Conservation (phyloP, 805 yeast genomes). For the Ascoidea rubescens region DNA sequence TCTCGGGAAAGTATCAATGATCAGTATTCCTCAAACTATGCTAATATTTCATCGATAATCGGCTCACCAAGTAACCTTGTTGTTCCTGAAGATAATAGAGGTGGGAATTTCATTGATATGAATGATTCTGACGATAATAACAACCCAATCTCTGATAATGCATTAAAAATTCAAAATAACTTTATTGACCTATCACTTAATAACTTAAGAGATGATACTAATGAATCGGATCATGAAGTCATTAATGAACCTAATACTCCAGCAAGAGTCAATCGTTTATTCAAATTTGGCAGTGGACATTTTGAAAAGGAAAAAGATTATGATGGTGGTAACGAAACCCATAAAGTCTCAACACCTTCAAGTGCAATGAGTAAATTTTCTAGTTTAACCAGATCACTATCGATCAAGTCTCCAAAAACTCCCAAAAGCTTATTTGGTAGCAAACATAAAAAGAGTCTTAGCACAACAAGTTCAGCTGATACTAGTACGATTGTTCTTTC, state of each 20-base stretch:
- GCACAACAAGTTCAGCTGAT: no score
- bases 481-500: no score
- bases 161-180: no score
- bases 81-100: not conserved
- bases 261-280: not conserved
- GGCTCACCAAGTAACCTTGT: not conserved
- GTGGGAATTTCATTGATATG: not conserved
- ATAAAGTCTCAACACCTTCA: conserved; percentile 1
- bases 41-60: not conserved
- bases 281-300: no score
- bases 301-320: not conserved
- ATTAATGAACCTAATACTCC: not conserved
- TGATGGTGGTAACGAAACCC: conserved; percentile 1
- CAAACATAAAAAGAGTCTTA: conserved; percentile 5
- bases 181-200: not conserved
- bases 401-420: conserved; percentile 18
- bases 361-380: conserved; percentile 8
- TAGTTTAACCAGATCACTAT: conserved; percentile 18
- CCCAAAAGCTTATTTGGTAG: conserved; percentile 15
- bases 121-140: not conserved
- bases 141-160: not conserved
- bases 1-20: no score
- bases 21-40: not conserved
- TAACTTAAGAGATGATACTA: not conserved
- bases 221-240: not conserved